phyloP scores from a whole-genome alignment of 768 basidiomycete genomes.

The Podaxis sp. region DNA sequence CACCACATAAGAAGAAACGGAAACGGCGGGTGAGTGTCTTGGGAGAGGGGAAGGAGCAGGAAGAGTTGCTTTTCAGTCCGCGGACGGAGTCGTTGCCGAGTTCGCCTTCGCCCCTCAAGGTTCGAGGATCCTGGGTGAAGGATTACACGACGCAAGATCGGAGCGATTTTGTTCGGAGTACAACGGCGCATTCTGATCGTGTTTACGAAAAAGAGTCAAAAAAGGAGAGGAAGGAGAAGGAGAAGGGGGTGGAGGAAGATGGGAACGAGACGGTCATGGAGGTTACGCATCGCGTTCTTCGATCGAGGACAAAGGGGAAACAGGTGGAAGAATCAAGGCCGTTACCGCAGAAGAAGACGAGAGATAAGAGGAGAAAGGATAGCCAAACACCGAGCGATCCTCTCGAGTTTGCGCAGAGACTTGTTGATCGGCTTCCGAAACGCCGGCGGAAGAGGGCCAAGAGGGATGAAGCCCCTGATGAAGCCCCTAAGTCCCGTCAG shows the following conservation, averaged over 20 bases:
- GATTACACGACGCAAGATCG: conserved; percentile 9
- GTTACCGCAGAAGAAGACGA: neutral
- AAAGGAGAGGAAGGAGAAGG: conserved; percentile 1
- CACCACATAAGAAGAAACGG: conserved; percentile 29
- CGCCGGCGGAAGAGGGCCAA: conserved; percentile 13
- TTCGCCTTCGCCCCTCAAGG: conserved; percentile 35
- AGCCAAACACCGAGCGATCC: conserved; percentile 10
- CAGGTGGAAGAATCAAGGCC: neutral
- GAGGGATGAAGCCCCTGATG: neutral
- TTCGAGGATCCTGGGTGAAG: conserved; percentile 9
- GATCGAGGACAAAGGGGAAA: conserved; percentile 14
- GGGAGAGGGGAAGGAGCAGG: conserved; percentile 15
- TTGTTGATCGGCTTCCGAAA: conserved; percentile 11
- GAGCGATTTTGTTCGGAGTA: conserved; percentile 5
- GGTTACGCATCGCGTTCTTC: conserved; percentile 14
- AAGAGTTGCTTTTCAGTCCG: conserved; percentile 29
- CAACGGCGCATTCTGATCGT: conserved; percentile 13
- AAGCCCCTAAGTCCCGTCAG: conserved; percentile 8
- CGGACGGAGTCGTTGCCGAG: conserved; percentile 27
- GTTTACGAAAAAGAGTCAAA: conserved; percentile 18
- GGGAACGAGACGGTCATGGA: conserved; percentile 7
- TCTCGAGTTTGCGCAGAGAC: conserved; percentile 1
- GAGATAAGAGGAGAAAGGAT: conserved; percentile 4
- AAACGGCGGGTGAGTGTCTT: conserved; percentile 22
- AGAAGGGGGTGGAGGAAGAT: neutral